Conservation (phyloP, 1,284 basidiomycete genomes). For the Limonomyces culmigenus region DNA sequence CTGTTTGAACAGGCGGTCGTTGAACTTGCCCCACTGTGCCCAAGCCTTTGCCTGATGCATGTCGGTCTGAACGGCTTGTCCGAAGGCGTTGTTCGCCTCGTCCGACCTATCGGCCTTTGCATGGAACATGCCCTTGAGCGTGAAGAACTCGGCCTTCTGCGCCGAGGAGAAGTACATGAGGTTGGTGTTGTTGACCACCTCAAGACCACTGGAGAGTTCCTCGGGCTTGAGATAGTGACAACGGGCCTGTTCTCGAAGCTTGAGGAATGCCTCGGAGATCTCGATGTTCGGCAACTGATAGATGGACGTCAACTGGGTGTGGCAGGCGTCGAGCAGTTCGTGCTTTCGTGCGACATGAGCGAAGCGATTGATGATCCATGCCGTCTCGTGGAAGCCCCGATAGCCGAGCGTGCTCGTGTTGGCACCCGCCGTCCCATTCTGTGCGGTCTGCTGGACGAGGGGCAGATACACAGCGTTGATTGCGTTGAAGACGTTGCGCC, state of each 20-base stretch:
- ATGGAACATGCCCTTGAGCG: conserved; percentile 99
- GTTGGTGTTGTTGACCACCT: conserved; percentile 99
- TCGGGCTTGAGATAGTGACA: conserved; percentile 96
- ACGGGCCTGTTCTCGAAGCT: conserved; percentile 97
- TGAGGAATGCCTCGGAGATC: conserved; percentile 98
- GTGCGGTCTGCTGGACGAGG: conserved; percentile 45
- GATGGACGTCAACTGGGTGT: conserved; percentile 89
- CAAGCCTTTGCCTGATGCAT: conserved; percentile 92
- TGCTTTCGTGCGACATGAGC: conserved; percentile 99
- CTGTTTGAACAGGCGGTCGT: conserved; percentile 88
- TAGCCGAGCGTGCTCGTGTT: conserved; percentile 80
- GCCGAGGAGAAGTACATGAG: conserved; percentile 91
- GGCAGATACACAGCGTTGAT: conserved; percentile 97
- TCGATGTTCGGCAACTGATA: conserved; percentile 99
- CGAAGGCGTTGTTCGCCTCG: conserved; percentile 87
- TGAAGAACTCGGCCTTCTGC: conserved; percentile 98
- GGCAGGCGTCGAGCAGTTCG: conserved; percentile 91
- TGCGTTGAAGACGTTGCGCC: conserved; percentile 85
- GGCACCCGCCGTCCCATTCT: conserved; percentile 27
- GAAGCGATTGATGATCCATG: conserved; percentile 99
- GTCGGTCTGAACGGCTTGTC: conserved; percentile 92
- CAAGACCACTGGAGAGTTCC: conserved; percentile 86
- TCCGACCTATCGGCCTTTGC: conserved; percentile 77
- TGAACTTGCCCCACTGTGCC: conserved; percentile 97
- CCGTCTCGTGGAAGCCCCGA: conserved; percentile 98